A percentile compares a stretch with the other conserved stretches of the same genome.
Conservation (phyloP, 2,329 filamentous ascomycete genomes). For the Leptographium flavum region DNA sequence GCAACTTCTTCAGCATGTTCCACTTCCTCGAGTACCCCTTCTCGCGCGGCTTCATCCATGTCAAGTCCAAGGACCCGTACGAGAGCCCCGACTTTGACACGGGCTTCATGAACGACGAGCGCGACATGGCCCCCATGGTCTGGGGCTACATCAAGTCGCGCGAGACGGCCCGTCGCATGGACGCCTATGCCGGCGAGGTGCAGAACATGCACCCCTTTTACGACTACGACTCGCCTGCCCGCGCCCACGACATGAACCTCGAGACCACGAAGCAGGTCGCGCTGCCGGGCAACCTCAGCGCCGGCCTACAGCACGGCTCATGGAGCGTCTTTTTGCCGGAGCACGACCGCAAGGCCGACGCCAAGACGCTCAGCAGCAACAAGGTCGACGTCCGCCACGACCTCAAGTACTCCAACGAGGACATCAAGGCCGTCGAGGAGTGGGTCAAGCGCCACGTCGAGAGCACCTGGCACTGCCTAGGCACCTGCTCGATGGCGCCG, state of each 20-base stretch:
- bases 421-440: slow-evolving; percentile 54
- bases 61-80: slow-evolving; percentile 58
- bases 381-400: slow-evolving; percentile 44
- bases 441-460: slow-evolving; percentile 60
- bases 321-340: slow-evolving; percentile 49
- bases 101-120: slow-evolving; percentile 74
- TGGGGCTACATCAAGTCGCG: slow-evolving; percentile 76
- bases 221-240: slow-evolving; percentile 52
- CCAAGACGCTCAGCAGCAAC: slow-evolving; percentile 46
- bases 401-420: slow-evolving; percentile 48
- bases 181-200: slow-evolving; percentile 64
- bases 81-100: slow-evolving; percentile 64
- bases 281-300: slow-evolving; percentile 54
- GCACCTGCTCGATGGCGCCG: slow-evolving; percentile 66
- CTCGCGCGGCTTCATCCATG: slow-evolving; percentile 58
- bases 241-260: slow-evolving; percentile 59
- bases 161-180: slow-evolving; percentile 66
- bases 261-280: slow-evolving; percentile 63
- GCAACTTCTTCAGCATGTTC: slow-evolving; percentile 77
- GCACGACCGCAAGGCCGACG: slow-evolving; percentile 32
- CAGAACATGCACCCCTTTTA: slow-evolving; percentile 58
- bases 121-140: slow-evolving; percentile 74
- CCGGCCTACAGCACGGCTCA: slow-evolving; percentile 58
- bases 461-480: slow-evolving; percentile 56
- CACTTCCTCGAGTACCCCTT: slow-evolving; percentile 69